Evolutionary conservation across 2,329 filamentous ascomycete species (phyloP).

Genomic region (Podosphaera leucotricha): DNA sequence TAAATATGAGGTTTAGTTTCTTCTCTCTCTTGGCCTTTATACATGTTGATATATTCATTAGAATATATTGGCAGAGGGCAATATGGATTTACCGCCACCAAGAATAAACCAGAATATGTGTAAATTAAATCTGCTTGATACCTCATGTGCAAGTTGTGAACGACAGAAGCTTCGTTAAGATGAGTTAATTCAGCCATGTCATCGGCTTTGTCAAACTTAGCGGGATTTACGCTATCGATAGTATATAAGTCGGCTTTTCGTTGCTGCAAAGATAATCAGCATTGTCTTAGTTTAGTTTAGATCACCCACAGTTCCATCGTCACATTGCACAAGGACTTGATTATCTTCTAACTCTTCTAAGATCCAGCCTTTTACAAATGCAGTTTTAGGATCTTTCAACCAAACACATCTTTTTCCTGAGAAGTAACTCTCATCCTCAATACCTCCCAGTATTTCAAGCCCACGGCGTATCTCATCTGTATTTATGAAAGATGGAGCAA

Average conservation of each 20-base stretch:
- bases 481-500: constrained; percentile 91
- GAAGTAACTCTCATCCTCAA: constrained; percentile 97
- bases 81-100: constrained; percentile 95
- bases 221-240: constrained; percentile 96
- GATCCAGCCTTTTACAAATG: constrained; percentile 84
- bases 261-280: constrained; percentile 31
- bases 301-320: constrained; percentile 58
- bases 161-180: constrained; percentile 89
- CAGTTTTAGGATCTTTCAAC: constrained; percentile 66
- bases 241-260: constrained; percentile 65
- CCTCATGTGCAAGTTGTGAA: constrained; percentile 85
- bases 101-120: constrained; percentile 89
- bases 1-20: constrained; percentile 96
- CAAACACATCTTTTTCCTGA: constrained; percentile 97
- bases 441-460: constrained; percentile 37
- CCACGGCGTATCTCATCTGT: constrained; percentile 46
- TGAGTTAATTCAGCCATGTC: constrained; percentile 99
- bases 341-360: constrained; percentile 53
- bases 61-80: constrained; percentile 85
- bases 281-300: neutral
- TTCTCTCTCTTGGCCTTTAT: constrained; percentile 72
- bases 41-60: constrained; percentile 96
- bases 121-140: constrained; percentile 95
- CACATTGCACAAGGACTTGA: constrained; percentile 66
- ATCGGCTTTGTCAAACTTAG: constrained; percentile 97